Conservation (phyloP, 345 rosid genomes). For the Hibiscus trionum region DNA sequence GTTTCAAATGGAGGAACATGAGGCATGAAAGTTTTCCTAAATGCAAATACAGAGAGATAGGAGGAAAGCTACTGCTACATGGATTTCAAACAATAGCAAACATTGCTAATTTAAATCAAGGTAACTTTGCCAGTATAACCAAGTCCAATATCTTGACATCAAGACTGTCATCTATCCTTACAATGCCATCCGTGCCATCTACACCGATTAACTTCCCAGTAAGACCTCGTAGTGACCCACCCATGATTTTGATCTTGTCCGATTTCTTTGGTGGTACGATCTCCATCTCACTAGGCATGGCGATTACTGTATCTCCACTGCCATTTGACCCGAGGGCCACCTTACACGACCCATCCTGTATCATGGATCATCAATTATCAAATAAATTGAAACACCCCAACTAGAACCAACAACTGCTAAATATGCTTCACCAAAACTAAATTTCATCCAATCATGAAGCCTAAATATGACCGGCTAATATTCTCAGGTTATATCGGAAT, state of each 20-base stretch:
- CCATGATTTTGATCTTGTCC: conserved; percentile 55
- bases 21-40: background rate
- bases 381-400: background rate
- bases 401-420: background rate
- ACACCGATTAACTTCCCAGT: background rate
- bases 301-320: conserved; percentile 44
- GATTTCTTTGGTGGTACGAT: conserved; percentile 44
- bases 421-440: background rate
- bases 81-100: background rate
- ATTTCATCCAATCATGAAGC: background rate
- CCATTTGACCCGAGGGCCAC: conserved; percentile 60
- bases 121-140: conserved; percentile 61
- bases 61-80: background rate
- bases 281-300: conserved; percentile 49
- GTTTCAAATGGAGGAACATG: background rate
- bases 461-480: background rate
- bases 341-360: conserved; percentile 83
- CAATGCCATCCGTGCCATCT: conserved; percentile 36
- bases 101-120: conserved; percentile 6
- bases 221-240: conserved; percentile 27
- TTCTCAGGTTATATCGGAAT: no score
- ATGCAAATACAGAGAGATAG: background rate
- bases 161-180: conserved; percentile 72
- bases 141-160: conserved; percentile 89
- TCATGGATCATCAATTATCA: background rate